Evolutionary conservation across 2,329 filamentous ascomycete species (phyloP).

Genomic region (Aspergillus ochraceoroseus): DNA sequence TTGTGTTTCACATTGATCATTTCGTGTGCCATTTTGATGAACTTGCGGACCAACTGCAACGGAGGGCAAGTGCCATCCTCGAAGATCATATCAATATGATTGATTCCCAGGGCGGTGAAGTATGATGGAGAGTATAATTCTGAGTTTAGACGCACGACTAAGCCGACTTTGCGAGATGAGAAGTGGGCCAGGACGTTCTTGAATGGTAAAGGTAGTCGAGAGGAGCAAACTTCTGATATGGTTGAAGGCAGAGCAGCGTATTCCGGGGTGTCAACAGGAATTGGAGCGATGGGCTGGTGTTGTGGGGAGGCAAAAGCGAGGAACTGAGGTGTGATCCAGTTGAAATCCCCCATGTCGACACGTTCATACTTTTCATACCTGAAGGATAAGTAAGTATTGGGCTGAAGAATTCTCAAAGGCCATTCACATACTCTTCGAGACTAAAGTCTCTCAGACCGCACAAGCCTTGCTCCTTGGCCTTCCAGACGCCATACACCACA

Average conservation of each 20-base stretch:
- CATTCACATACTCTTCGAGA: conserved; percentile 66
- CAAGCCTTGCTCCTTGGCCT: conserved; percentile 91
- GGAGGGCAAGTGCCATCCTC: conserved; percentile 95
- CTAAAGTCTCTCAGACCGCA: conserved; percentile 91
- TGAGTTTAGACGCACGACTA: conserved; percentile 93
- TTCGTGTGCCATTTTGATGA: conserved; percentile 90
- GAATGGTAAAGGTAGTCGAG: conserved; percentile 75
- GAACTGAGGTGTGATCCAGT: conserved; percentile 95
- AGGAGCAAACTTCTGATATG: conserved; percentile 65
- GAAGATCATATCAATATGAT: conserved; percentile 98
- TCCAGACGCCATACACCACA: conserved; percentile 97
- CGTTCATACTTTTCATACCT: conserved; percentile 90
- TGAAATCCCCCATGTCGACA: conserved; percentile 98
- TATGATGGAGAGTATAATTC: conserved; percentile 95
- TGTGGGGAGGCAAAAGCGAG: conserved; percentile 95
- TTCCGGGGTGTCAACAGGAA: conserved; percentile 66
- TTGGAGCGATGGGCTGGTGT: conserved; percentile 67
- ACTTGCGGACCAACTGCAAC: conserved; percentile 82
- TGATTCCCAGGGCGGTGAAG: conserved; percentile 90
- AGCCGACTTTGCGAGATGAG: conserved; percentile 75
- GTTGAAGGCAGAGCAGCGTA: conserved; percentile 71
- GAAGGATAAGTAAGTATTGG: conserved; percentile 15
- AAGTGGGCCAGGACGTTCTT: conserved; percentile 95
- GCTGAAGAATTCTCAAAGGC: not conserved
- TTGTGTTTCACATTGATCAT: conserved; percentile 88